Evolutionary conservation across 306 rosid species (phyloP).

Genomic region (Canavalia gladiata): DNA sequence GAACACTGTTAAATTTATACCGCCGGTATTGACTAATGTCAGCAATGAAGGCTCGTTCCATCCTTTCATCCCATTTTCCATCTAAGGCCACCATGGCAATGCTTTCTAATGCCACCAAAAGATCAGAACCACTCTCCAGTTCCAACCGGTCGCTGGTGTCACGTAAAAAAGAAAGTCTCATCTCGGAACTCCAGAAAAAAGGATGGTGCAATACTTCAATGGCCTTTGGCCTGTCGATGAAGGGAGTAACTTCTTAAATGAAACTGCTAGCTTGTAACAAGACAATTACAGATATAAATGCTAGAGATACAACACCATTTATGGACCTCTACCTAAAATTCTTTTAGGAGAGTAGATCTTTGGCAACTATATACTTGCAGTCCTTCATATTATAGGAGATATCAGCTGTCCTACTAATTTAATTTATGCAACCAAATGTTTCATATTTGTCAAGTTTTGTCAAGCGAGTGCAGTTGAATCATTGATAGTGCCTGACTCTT

Average conservation of each 20-base stretch:
- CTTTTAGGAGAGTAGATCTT: conserved; percentile 5
- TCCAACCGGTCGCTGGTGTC: conserved; percentile 87
- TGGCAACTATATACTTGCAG: conserved; percentile 10
- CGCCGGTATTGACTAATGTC: conserved; percentile 78
- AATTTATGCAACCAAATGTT: conserved; percentile 20
- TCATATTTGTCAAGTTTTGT: neutral
- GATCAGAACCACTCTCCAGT: conserved; percentile 60
- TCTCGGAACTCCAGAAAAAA: conserved; percentile 83
- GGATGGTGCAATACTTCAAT: conserved; percentile 82
- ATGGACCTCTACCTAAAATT: conserved; percentile 23
- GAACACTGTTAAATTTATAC: conserved; percentile 78
- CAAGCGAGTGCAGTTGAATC: neutral
- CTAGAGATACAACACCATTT: conserved; percentile 19
- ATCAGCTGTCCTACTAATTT: neutral
- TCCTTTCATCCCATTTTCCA: conserved; percentile 77
- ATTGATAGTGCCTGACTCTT: neutral
- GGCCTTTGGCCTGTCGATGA: conserved; percentile 81
- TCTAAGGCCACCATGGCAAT: conserved; percentile 65
- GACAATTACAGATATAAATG: conserved; percentile 1
- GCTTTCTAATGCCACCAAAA: conserved; percentile 70
- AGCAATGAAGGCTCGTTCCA: conserved; percentile 70
- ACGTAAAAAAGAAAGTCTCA: conserved; percentile 81
- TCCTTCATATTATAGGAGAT: neutral
- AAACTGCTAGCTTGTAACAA: conserved; percentile 27
- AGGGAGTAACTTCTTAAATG: conserved; percentile 24